Evolutionary conservation across 83 land plant genomes (phyloP), one percentile per base, ranked within the genome.

Genomic region (Diphasiastrum complanatum): DNA sequence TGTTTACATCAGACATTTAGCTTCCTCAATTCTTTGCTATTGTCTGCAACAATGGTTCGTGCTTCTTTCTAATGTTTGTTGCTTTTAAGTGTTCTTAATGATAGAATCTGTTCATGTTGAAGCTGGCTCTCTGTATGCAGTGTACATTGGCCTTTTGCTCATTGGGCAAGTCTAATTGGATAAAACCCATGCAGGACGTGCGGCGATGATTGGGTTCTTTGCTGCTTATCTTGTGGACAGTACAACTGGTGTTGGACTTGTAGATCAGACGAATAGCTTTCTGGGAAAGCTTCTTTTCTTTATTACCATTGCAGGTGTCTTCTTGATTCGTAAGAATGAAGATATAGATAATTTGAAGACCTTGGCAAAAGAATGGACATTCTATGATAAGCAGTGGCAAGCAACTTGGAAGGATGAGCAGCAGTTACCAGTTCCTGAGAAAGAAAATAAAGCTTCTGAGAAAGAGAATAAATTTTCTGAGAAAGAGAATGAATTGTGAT

Each of bases 351-450:
- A 6, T 2, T 5, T 61, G 2, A 61, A 61, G 33, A 45, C 18
- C 18, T 24, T 61, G 58, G 24, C 45, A 14, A 25, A 61, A 11
- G 65, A 61, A 59, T 61, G 51, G 58, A 61, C 60, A 2, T 61
- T 61, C 65, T 61, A 61, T 22, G 60, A 43, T 32, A 43, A 45
- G 58, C 65, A 61, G 30, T 61, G 65, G 65, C 65, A 61, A 61
- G 61, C 65, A 3, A 43, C 65, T 12, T 61, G 65, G 65, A 45
- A 61, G 33, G 65, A 61, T 53, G 32, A 53, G 57, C 6, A 53
- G 31, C 20, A 16, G 20, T 16, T 18, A 4, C 33, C 57, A 5
- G 31, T 3, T 25, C 24, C 57, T n/a, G 28, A 53, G 57, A 6
- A 53, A 12, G 57, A 53, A n/a, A n/a, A n/a, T n/a, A n/a, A n/a